Evolutionary conservation across 768 basidiomycete species (phyloP).

Genomic region (button mushroom (Agaricus bisporus)): DNA sequence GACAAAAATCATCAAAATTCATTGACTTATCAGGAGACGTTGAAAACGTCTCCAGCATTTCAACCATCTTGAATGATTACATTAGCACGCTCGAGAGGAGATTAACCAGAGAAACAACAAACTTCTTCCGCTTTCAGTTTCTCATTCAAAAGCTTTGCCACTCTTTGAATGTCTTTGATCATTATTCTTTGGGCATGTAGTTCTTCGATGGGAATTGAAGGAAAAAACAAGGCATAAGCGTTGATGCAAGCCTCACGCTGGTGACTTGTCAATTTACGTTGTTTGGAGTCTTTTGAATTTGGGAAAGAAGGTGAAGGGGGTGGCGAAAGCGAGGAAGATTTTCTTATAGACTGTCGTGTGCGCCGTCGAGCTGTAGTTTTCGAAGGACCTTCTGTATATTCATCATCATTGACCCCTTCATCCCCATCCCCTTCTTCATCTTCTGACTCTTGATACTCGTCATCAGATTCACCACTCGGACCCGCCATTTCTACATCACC

Average conservation of each 20-base stretch:
- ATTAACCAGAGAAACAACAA: constrained; percentile 12
- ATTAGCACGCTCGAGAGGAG: neutral
- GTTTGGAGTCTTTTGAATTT: neutral
- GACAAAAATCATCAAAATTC: constrained; percentile 61
- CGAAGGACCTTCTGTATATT: constrained; percentile 18
- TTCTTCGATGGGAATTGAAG: constrained; percentile 38
- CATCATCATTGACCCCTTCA: constrained; percentile 20
- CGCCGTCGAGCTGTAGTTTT: constrained; percentile 17
- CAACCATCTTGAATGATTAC: constrained; percentile 46
- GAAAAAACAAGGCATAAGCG: constrained; percentile 74
- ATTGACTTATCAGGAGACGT: constrained; percentile 64
- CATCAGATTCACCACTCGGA: constrained; percentile 10
- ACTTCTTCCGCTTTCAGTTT: constrained; percentile 75
- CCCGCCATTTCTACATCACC: constrained; percentile 8
- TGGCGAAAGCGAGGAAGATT: constrained; percentile 5
- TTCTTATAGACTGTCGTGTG: constrained; percentile 6
- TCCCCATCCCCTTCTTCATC: constrained; percentile 23
- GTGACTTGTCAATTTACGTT: constrained; percentile 34
- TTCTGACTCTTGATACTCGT: constrained; percentile 19
- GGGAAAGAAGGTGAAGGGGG: constrained; percentile 3
- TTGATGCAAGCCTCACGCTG: constrained; percentile 50
- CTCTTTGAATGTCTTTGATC: constrained; percentile 60
- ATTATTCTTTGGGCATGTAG: constrained; percentile 49
- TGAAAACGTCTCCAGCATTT: constrained; percentile 78
- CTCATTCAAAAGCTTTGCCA: constrained; percentile 60